Evolutionary conservation across 139 green algal genomes (phyloP).

Genomic region (Micractinium sp.): DNA sequence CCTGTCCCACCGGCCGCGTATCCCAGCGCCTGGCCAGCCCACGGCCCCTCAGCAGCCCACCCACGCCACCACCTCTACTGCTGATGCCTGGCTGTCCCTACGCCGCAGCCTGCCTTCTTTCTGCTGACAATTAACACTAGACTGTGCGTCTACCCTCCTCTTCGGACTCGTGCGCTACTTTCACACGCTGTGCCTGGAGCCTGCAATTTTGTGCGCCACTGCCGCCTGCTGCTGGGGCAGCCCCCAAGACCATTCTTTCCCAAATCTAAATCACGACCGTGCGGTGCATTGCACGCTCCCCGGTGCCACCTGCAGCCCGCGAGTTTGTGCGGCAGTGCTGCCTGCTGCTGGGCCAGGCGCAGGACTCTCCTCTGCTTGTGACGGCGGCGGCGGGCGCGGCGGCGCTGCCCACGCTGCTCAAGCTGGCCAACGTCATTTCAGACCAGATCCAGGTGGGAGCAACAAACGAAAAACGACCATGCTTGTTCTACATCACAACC

Average conservation of each 20-base stretch:
- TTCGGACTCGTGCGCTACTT: not conserved
- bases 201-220: constrained; percentile 75
- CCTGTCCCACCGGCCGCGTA: too few relatives aligned
- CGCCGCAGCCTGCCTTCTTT: too few relatives aligned
- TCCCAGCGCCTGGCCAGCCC: too few relatives aligned
- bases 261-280: not conserved
- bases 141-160: not conserved
- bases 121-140: too few relatives aligned
- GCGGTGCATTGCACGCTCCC: not conserved
- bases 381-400: constrained; percentile 77
- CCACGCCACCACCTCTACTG: too few relatives aligned
- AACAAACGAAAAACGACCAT: too few relatives aligned
- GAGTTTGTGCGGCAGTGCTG: constrained; percentile 87
- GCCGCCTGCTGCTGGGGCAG: not conserved
- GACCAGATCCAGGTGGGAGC: constrained; percentile 46
- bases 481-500: too few relatives aligned
- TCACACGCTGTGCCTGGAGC: not conserved
- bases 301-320: not conserved
- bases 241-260: too few relatives aligned
- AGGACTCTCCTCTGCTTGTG: constrained; percentile 85
- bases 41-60: too few relatives aligned
- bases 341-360: constrained; percentile 83
- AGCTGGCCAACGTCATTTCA: constrained; percentile 73
- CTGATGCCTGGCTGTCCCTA: too few relatives aligned
- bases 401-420: constrained; percentile 89